A percentile compares a stretch with the other conserved stretches of the same genome.
phyloP scores from a whole-genome alignment of 495 filamentous ascomycete species.

The Hypoxylon lienhwacheense region DNA sequence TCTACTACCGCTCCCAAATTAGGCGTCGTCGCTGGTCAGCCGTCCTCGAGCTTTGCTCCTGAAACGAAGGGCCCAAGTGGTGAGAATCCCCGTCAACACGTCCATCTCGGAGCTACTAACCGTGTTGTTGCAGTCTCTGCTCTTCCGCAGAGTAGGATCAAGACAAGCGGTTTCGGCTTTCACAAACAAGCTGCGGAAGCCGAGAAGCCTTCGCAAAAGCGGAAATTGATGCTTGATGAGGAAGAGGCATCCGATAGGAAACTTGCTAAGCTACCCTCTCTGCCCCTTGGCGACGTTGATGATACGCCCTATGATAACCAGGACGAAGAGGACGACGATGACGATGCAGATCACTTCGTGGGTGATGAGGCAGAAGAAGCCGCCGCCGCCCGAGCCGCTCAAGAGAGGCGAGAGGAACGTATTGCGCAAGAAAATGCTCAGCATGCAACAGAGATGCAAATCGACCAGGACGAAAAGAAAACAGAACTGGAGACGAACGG shows the following conservation, averaged over 20 bases:
- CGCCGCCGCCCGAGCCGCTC: slow-evolving; percentile 74
- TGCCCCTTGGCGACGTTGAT: slow-evolving; percentile 64
- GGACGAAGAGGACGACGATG: slow-evolving; percentile 67
- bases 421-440: slow-evolving; percentile 56
- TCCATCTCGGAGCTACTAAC: slow-evolving; percentile 8
- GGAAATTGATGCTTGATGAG: slow-evolving; percentile 80
- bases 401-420: slow-evolving; percentile 54
- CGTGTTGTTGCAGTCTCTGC: slow-evolving; percentile 45
- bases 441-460: slow-evolving; percentile 49
- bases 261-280: slow-evolving; percentile 81
- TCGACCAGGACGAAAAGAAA: slow-evolving; percentile 47
- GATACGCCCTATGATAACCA: slow-evolving; percentile 60
- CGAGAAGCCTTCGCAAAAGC: slow-evolving; percentile 69
- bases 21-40: slow-evolving; percentile 39
- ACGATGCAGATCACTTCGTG: slow-evolving; percentile 73
- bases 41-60: slow-evolving; percentile 25
- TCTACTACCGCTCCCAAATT: slow-evolving; percentile 44
- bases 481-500: slow-evolving; percentile 33
- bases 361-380: slow-evolving; percentile 85
- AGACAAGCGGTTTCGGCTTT: slow-evolving; percentile 83
- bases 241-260: slow-evolving; percentile 85
- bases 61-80: slow-evolving; percentile 27
- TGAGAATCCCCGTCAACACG: slow-evolving; percentile 21
- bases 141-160: slow-evolving; percentile 65
- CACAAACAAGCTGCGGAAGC: slow-evolving; percentile 64